Evolutionary conservation across 2,329 filamentous ascomycete species (phyloP).

Genomic region (Xylaria sp.): DNA sequence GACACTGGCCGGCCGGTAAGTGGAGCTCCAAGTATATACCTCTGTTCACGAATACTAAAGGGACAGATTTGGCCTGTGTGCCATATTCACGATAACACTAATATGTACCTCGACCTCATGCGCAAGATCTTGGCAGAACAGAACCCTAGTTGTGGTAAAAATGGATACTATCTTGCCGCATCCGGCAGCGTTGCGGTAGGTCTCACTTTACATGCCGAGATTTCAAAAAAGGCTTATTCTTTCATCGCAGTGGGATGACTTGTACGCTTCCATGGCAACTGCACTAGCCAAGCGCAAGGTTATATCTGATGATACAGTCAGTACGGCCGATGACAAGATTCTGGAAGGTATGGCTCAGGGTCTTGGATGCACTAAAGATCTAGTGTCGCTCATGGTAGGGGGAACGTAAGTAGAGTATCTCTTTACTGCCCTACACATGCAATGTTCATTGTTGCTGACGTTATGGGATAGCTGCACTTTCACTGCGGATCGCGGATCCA

Average conservation of each 20-base stretch:
- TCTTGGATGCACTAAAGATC: conserved; percentile 41
- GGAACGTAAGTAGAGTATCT: conserved; percentile 47
- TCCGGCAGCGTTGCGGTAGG: conserved; percentile 50
- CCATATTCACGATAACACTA: conserved; percentile 54
- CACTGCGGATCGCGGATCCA: conserved; percentile 46
- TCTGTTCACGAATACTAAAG: conserved; percentile 5
- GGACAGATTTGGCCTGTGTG: conserved; percentile 58
- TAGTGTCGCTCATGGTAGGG: conserved; percentile 49
- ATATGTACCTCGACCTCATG: conserved; percentile 53
- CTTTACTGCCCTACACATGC: neutral
- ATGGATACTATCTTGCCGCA: conserved; percentile 57
- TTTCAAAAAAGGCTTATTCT: neutral
- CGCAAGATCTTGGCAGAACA: conserved; percentile 49
- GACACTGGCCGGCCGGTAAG: conserved; percentile 47
- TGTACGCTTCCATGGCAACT: conserved; percentile 54
- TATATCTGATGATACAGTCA: conserved; percentile 46
- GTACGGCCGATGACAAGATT: conserved; percentile 43
- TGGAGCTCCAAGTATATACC: neutral
- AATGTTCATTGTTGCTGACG: neutral
- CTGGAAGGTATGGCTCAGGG: conserved; percentile 50
- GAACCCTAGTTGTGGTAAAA: conserved; percentile 46
- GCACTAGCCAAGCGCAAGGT: conserved; percentile 47
- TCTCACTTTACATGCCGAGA: neutral
- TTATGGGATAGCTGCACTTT: conserved; percentile 46
- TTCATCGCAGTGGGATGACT: conserved; percentile 50